Evolutionary conservation across 768 basidiomycete genomes (phyloP).

Genomic region (Boletellus ananas): DNA sequence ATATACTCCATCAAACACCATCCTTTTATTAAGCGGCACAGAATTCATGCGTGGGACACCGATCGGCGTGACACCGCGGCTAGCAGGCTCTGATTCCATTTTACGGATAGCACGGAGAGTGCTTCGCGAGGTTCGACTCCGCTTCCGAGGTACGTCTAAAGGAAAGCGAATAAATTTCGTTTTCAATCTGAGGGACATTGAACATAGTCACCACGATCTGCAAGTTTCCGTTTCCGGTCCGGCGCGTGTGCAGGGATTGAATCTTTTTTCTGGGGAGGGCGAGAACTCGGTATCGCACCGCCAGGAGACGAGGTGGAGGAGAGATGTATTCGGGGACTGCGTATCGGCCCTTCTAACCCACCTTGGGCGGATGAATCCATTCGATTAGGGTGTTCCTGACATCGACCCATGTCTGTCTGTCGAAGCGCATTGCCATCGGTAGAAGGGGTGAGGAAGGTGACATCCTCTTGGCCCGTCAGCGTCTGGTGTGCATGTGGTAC

Average conservation of each 20-base stretch:
- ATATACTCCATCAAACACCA: constrained; percentile 30
- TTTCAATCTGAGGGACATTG: background rate
- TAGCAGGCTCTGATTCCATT: constrained; percentile 30
- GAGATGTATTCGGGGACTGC: background rate
- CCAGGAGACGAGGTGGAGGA: background rate
- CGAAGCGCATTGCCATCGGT: constrained; percentile 1
- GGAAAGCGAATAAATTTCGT: constrained; percentile 5
- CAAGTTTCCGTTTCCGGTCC: constrained; percentile 12
- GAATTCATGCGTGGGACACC: constrained; percentile 21
- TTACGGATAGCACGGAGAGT: constrained; percentile 12
- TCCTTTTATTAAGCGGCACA: constrained; percentile 18
- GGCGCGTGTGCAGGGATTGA: background rate
- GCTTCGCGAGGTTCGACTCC: constrained; percentile 14
- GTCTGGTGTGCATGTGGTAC: background rate
- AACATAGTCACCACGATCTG: constrained; percentile 5
- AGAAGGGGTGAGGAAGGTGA: constrained; percentile 7
- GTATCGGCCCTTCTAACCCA: constrained; percentile 1
- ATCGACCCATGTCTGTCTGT: constrained; percentile 11
- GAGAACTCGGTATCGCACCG: background rate
- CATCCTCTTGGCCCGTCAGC: constrained; percentile 5
- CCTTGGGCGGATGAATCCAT: background rate
- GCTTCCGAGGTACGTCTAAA: constrained; percentile 22
- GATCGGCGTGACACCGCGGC: constrained; percentile 19
- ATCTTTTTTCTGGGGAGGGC: background rate
- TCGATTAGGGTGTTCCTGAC: constrained; percentile 16